Conservation (phyloP, 225 moss, liverwort and hornwort genomes). For the Pleurozium schreberi region DNA sequence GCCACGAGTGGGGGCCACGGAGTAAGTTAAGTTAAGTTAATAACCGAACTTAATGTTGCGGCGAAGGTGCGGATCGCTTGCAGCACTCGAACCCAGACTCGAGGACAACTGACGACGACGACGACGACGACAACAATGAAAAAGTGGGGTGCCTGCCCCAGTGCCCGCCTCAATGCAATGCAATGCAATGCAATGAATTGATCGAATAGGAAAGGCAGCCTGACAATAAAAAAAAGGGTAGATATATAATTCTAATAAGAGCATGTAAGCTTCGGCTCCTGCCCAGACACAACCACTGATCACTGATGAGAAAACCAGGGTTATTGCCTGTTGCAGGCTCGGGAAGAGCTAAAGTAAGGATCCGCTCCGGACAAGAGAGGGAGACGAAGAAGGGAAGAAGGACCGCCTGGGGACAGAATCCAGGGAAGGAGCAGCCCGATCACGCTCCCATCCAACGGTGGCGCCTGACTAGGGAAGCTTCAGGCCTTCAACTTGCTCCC, state of each 20-base stretch:
- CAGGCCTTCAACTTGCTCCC: background rate
- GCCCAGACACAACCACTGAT: background rate
- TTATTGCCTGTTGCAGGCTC: background rate
- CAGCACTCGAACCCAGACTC: background rate
- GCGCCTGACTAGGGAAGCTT: background rate
- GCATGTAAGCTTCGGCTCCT: conserved; percentile 5
- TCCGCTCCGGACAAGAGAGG: background rate
- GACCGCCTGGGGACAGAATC: background rate
- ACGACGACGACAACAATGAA: background rate
- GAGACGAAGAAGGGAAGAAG: background rate
- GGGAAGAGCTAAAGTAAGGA: conserved; percentile 8
- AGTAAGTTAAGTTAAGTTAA: background rate
- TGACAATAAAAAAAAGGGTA: background rate
- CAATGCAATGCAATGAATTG: background rate
- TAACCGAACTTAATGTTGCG: background rate
- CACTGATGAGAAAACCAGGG: background rate
- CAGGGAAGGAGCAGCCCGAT: background rate
- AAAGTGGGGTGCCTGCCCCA: background rate
- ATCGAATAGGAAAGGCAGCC: background rate
- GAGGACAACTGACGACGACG: background rate
- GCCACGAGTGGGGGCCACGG: conserved; percentile 1
- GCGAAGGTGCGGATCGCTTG: conserved; percentile 1
- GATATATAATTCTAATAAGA: conserved; percentile 5
- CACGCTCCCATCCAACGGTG: conserved; percentile 1
- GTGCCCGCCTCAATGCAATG: background rate